Percentiles rank a stretch among this genome's conserved stretches.
These are phyloP conservation scores for Priceomyces medius DNA, from an alignment of 805 yeast genomes.

Conservation along the genomic window DNA sequence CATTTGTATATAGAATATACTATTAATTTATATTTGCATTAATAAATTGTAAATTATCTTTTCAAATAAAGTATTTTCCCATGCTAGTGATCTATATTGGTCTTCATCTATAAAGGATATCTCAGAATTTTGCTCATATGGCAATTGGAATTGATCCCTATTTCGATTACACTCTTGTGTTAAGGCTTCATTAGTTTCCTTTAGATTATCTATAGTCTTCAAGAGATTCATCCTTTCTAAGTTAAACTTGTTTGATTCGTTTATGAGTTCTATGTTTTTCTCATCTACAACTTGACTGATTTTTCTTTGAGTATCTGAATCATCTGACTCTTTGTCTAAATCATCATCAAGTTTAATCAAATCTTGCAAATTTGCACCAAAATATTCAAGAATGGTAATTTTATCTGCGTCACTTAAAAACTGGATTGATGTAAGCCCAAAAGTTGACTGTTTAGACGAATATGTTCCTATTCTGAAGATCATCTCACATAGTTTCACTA, in stretches of 20 bases:
- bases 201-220: conserved; percentile 2
- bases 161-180: neutral
- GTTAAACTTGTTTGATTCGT: conserved; percentile 4
- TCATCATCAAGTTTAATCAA: conserved; percentile 2
- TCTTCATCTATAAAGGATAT: conserved; percentile 13
- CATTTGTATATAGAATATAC: conserved; percentile 6
- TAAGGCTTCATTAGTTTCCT: conserved; percentile 1
- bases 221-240: conserved; percentile 4
- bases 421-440: conserved; percentile 18
- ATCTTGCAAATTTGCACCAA: conserved; percentile 8
- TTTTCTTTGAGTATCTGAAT: neutral
- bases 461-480: conserved; percentile 19
- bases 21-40: conserved; percentile 3
- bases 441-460: conserved; percentile 19
- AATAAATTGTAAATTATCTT: conserved; percentile 13
- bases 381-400: conserved; percentile 10
- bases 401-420: conserved; percentile 16
- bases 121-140: conserved; percentile 3
- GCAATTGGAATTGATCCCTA: neutral
- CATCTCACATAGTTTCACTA: conserved; percentile 16
- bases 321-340: neutral
- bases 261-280: conserved; percentile 1
- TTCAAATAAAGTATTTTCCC: conserved; percentile 24
- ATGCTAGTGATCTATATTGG: conserved; percentile 15
- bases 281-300: conserved; percentile 2